phyloP scores from a whole-genome alignment of 2,329 filamentous ascomycete genomes.

The Septoria petroselini region DNA sequence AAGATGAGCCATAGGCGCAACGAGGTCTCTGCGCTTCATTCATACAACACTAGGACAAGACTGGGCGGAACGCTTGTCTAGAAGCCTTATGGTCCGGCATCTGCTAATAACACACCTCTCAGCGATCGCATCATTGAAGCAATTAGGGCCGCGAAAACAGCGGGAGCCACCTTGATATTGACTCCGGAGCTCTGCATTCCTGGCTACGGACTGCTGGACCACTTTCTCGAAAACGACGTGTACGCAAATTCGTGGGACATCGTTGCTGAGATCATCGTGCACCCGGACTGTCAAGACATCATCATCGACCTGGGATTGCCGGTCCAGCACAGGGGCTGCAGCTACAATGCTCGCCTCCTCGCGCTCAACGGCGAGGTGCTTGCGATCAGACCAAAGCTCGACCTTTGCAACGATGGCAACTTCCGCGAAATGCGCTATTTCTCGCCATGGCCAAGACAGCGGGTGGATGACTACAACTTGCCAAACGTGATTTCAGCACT shows the following conservation, averaged over 20 bases:
- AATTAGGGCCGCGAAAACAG: slow-evolving; percentile 58
- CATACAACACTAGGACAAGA: no score
- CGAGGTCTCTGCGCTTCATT: no score
- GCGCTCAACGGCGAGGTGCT: slow-evolving; percentile 65
- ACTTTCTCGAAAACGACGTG: slow-evolving; percentile 50
- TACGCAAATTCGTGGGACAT: slow-evolving; percentile 56
- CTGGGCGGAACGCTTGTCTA: no score
- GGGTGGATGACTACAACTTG: slow-evolving; percentile 64
- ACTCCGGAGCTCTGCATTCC: slow-evolving; percentile 51
- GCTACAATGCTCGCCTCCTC: slow-evolving; percentile 66
- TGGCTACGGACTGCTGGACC: slow-evolving; percentile 68
- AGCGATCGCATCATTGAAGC: slow-evolving; percentile 60
- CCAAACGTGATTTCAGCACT: slow-evolving; percentile 59
- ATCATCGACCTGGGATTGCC: slow-evolving; percentile 55
- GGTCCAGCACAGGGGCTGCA: slow-evolving; percentile 59
- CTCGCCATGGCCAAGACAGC: slow-evolving; percentile 59
- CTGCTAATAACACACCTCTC: background rate
- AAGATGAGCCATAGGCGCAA: no score
- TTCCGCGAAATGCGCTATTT: slow-evolving; percentile 54
- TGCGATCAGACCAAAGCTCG: slow-evolving; percentile 69
- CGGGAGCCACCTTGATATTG: slow-evolving; percentile 58
- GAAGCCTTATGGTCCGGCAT: background rate
- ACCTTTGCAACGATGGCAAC: slow-evolving; percentile 67
- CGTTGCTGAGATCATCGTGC: slow-evolving; percentile 58
- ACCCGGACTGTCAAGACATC: slow-evolving; percentile 62